Evolutionary conservation across 1,284 basidiomycete genomes (phyloP), one percentile per base, ranked within the genome.

Genomic region (Irpex lacteus): DNA sequence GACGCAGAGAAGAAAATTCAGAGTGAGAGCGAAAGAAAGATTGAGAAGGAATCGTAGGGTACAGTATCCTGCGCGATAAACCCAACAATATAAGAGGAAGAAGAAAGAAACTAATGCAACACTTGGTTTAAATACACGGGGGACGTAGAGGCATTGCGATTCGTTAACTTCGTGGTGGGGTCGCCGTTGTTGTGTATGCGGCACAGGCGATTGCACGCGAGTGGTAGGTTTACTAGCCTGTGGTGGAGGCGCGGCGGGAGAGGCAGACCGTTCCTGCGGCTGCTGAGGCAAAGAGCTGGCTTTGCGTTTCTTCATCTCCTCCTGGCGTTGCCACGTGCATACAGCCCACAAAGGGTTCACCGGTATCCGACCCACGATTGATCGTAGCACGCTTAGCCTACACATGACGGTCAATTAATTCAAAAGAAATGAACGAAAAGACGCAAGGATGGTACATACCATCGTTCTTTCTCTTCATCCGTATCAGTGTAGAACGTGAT

Each of bases 401-500:
- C 5, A 66, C 11, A 60, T 32, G 26, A 1, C 49, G 38, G 37
- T 47, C n/a, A 18, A 7, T 58, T 36, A 61, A 36, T 59, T 64
- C 19, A 60, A 34, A 54, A 32, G 36, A 69, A 57, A 65, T 26
- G 4, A 37, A 56, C n/a, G 32, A 15, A 36, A 11, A 21, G 47
- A 21, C 4, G 59, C 21, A 21, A 52, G 63, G 40, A 34, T 81
- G n/a, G n/a, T n/a, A n/a, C 89, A 72, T 74, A 95, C 96, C 96
- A 99, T 77, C 82, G 84, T 13, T 81, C 77, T 78, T 98, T 98
- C 73, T 96, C 93, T 66, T 90, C 89, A 68, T 96, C 92, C 8
- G 88, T 91, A 75, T 98, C 96, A 37, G 96, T 94, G 71, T 92
- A 95, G 81, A 98, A 98, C 4, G 85, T 77, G 68, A 98, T 98